These are phyloP conservation scores for Phytophthora litchii DNA, from an alignment of 352 stramenopile genomes.

Conservation along the genomic window DNA sequence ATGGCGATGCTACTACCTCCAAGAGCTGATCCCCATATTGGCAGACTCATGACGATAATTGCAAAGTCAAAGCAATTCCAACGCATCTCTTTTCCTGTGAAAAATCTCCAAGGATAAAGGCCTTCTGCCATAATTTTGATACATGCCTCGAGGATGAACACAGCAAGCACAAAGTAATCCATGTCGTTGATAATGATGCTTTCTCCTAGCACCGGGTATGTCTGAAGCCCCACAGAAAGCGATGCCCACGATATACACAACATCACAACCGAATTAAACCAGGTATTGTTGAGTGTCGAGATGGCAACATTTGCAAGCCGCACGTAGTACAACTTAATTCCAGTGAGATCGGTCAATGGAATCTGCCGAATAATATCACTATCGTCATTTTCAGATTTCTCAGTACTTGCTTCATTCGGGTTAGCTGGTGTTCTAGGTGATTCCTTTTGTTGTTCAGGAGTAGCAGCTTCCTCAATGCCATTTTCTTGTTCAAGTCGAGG, in stretches of 20 bases:
- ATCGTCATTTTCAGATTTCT: constrained; percentile 27
- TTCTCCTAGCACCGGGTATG: constrained; percentile 54
- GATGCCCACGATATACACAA: constrained; percentile 82
- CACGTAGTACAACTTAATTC: constrained; percentile 39
- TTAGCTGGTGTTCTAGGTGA: background rate
- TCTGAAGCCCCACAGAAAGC: constrained; percentile 83
- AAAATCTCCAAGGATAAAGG: constrained; percentile 74
- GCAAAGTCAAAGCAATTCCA: constrained; percentile 90
- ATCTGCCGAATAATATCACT: constrained; percentile 36
- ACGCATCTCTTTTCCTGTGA: constrained; percentile 69
- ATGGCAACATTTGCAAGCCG: constrained; percentile 48
- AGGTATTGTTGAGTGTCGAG: constrained; percentile 50
- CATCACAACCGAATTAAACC: constrained; percentile 75
- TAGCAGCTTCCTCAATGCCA: background rate
- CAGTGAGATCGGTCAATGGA: constrained; percentile 41
- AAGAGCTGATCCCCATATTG: constrained; percentile 66
- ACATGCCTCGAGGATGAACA: constrained; percentile 79
- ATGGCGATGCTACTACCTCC: constrained; percentile 81
- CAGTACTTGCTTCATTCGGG: constrained; percentile 1
- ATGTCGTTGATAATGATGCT: constrained; percentile 61
- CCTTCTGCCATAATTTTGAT: constrained; percentile 86
- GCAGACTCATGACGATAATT: constrained; percentile 83
- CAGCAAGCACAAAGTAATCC: constrained; percentile 64
- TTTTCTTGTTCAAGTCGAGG: constrained; percentile 5
- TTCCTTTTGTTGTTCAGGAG: constrained; percentile 4